These are phyloP conservation scores for Debaryomyces sp. DNA, from an alignment of 1,139 yeast species.

Conservation along the genomic window DNA sequence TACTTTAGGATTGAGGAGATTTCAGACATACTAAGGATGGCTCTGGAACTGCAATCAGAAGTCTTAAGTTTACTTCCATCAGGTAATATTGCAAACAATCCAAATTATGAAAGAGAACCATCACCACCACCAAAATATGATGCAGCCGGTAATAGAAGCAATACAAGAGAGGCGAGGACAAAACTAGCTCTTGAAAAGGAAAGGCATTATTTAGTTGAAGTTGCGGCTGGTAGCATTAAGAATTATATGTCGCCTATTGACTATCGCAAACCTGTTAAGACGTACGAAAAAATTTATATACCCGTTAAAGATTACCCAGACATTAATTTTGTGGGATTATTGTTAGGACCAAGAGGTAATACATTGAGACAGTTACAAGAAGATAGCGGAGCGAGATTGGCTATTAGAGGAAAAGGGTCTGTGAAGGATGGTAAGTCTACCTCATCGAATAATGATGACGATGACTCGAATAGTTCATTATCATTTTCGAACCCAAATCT, in stretches of 20 bases:
- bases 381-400: constrained; percentile 82
- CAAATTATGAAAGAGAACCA: constrained; percentile 59
- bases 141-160: constrained; percentile 74
- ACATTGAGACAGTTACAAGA: constrained; percentile 81
- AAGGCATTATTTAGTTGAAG: constrained; percentile 73
- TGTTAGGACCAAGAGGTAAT: constrained; percentile 95
- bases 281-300: constrained; percentile 79
- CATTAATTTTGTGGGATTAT: constrained; percentile 86
- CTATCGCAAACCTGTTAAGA: constrained; percentile 69
- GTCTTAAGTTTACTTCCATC: constrained; percentile 42
- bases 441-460: constrained; percentile 28
- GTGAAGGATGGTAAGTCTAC: constrained; percentile 84
- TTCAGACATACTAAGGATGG: constrained; percentile 41
- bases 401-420: constrained; percentile 92
- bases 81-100: constrained; percentile 24
- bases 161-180: constrained; percentile 76
- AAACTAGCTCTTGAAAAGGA: constrained; percentile 70
- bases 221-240: constrained; percentile 74
- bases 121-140: constrained; percentile 96
- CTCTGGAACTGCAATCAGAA: constrained; percentile 56
- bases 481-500: constrained; percentile 29
- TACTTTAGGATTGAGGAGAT: constrained; percentile 81
- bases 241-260: constrained; percentile 80
- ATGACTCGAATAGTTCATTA: constrained; percentile 18
- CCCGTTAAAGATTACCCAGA: constrained; percentile 91